Base-by-base conservation (phyloP, 495 filamentous ascomycete species). In the Penicillium atrosanguineum region DNA sequence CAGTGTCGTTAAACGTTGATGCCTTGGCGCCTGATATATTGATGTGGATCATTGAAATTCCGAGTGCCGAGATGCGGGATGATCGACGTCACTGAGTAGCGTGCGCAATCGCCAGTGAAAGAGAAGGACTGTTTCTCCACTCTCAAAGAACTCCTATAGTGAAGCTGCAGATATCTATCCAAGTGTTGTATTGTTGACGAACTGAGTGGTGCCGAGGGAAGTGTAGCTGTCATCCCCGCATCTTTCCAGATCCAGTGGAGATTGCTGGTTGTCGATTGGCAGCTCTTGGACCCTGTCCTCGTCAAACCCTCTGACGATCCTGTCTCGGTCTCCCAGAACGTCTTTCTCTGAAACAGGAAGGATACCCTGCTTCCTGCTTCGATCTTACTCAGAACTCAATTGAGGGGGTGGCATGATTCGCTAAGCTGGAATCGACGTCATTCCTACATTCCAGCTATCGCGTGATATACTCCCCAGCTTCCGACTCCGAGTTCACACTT, bases 51-150 rank as follows among this genome's bases (percentile, higher is more conserved):
- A 62, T 55, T 29, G 16, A 26, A 40, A 4, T 14, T 41, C 63
- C 60, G 57, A 60, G 19, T 44, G 45, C 57, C 21, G 43, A 34
- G 49, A 60, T 62, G 62, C 64, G 61, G 64, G 61, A 62, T 67
- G 64, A 67, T 67, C 64, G 64, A 67, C 64, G 64, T 67, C 61
- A 66, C 63, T 16, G 46, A 26, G 26, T 12, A 14, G 31, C 57
- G 56, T 18, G 19, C 6, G 7, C 7, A 4, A 3, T 40, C 19
- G 6, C n/a, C 19, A 40, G 38, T 40, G 3, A 40, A 23, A 37
- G 28, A 23, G 51, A 31, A 45, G 40, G 38, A 37, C 26, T 46
- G 34, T 9, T 47, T 52, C 59, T 34, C 55, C 55, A 57, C 55
- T 48, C 16, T 52, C 40, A 19, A 29, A 34, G 28, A 29, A 50